Evolutionary conservation across 345 rosid genomes (phyloP), one percentile per base, ranked within the genome.

Genomic region (Populus simonii): DNA sequence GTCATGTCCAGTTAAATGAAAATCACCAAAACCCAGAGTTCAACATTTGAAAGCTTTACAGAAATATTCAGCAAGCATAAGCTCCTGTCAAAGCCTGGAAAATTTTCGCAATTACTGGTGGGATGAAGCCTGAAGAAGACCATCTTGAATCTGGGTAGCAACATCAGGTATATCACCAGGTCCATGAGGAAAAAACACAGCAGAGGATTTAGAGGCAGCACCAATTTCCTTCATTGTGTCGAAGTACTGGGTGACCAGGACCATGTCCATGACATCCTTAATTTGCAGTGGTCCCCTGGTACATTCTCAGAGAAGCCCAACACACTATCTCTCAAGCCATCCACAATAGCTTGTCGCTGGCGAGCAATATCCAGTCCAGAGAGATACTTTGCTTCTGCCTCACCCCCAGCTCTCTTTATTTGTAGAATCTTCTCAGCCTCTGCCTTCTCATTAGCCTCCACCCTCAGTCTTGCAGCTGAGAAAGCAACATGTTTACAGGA

Each of bases 401-500:
- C 77, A 41, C 31, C 77, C 77, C 77, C 70, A 27, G 77, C 77
- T 41, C 77, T 55, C 77, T 74, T 74, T 36, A 74, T 74, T 65
- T 74, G 77, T 29, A 74, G 70, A 74, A 74, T 74, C 59, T 74
- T 74, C 77, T 74, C 77, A 63, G 27, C 27, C 27, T 25, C 27
- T 25, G 27, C 27, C 27, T 25, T 25, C 27, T 25, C 27, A 25
- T 25, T 25, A 25, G 27, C 27, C 27, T 25, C 27, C 27, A 25
- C 27, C 27, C 27, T 25, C 27, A 1, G 27, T 25, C 27, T 25
- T 25, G 27, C 27, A 25, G 27, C 27, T 25, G 27, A 25, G 27
- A 25, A 25, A 25, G 27, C 27, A 25, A 25, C 27, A 25, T 25
- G 27, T 25, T 25, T 25, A 25, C 27, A 25, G 27, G 27, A 25